Base-by-base conservation (phyloP, 257 asterid species). In the Solanum microdontum region DNA sequence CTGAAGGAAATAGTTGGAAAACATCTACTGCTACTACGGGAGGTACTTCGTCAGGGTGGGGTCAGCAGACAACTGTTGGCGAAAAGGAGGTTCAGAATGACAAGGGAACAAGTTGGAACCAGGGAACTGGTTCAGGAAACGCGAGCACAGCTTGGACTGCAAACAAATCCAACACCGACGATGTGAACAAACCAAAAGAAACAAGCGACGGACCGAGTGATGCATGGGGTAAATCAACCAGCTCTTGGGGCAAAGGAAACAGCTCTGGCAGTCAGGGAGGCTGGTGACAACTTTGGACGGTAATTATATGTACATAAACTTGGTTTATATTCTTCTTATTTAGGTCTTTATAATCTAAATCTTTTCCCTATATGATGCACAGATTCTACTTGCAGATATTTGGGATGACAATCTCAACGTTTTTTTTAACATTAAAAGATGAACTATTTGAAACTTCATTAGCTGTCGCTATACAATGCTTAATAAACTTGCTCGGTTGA, bases 241-340 rank as follows among this genome's bases (percentile, higher is more conserved):
- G 90, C 89, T 90, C 95, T 12, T 90, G 94, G 94, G 92, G 92
- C 90, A 87, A 89, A 91, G 76, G 89, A 91, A 77, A 91, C 90
- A 82, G 62, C 82, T 90, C 87, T 88, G 97, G 92, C n/a, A 90
- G 89, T 87, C 89, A 90, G 88, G 93, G 96, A 83, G 98, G 96
- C 80, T 94, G 98, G 98, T 93, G 90, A 93, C 79, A 79, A 36
- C 86, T 84, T 90, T 26, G 66, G 64, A 66, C 55, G 94, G 96
- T 93, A 91, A 87, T 39, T 66, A 9, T 64, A 37, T 66, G 34
- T 68, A 26, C 82, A 36, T 84, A 28, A 24, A 70, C 80, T 36
- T 43, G 17, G 10, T 17, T 45, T 66, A 80, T 48, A 80, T 28
- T 62, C 26, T 80, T 60, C 68, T 45, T 32, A 79, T 26, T 13